Evolutionary conservation across 106 monocot species (phyloP).

Genomic region (Apostasia ramifera): DNA sequence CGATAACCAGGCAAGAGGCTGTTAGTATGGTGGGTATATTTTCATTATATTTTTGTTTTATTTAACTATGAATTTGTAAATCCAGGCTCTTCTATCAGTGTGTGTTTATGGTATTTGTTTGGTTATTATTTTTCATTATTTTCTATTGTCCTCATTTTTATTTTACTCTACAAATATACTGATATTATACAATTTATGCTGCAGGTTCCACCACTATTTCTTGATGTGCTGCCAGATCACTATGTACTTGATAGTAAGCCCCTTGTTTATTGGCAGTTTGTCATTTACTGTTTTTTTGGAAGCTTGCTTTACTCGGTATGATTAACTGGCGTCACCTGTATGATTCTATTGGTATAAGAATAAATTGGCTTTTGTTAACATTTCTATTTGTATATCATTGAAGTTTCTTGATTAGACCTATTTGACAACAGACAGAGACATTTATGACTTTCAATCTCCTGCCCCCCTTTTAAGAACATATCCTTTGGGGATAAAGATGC

Average conservation of each 20-base stretch:
- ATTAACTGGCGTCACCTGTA: no score
- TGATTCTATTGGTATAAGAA: no score
- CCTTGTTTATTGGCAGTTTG: constrained; percentile 1
- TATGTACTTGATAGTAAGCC: constrained; percentile 93
- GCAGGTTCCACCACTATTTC: constrained; percentile 94
- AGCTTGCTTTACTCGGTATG: background rate
- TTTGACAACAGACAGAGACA: no score
- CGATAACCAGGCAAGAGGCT: constrained; percentile 99
- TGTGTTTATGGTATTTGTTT: background rate
- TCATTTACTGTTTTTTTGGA: background rate
- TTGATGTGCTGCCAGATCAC: constrained; percentile 87
- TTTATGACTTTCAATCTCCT: no score
- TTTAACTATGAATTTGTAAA: background rate
- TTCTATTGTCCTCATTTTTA: background rate
- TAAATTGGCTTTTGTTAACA: no score
- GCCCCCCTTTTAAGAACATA: no score
- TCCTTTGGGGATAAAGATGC: no score
- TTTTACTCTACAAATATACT: background rate
- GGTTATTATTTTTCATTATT: background rate
- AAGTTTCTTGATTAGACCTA: no score
- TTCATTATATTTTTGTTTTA: background rate
- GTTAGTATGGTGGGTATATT: constrained; percentile 83
- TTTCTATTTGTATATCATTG: no score
- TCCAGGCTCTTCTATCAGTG: background rate
- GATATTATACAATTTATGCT: constrained; percentile 12